Evolutionary conservation across 345 rosid genomes (phyloP), one percentile per base, ranked within the genome.

Genomic region (Gossypium herbaceum): DNA sequence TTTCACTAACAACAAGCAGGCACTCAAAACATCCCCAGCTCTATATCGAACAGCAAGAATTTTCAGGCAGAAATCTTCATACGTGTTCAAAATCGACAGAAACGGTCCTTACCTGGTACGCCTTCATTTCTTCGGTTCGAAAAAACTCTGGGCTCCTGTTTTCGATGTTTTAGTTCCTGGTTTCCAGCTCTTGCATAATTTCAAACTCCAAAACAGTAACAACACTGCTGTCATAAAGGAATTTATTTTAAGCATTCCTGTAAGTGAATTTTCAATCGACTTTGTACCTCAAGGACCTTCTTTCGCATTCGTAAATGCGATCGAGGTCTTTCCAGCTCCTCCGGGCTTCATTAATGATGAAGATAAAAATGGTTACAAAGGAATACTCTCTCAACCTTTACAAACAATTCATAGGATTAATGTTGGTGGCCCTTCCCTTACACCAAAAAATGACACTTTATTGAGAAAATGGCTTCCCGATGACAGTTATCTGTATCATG

Each of bases 301-400:
- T 22, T 71, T 91, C 0, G 86, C 96, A 2, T 75, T 87, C 62
- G 71, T 89, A 20, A 93, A 85, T 52, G 98, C 97, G 57, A 82
- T 91, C 1, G 97, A 89, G 77, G 86, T 82, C 60, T 88, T 93
- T 73, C 77, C 62, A 15, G 82, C 77, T 19, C 86, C 81, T 12
- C 66, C 73, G 4, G 63, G 76, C 48, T 77, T 86, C 58, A 73
- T 84, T 47, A 56, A 56, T 19, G 68, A 72, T 56, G n/a, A 39
- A 1, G 54, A 64, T 3, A 39, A 2, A 0, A 12, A 51, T 20
- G n/a, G 5, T 39, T 66, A 58, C 51, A 17, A 39, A 1, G 79
- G 73, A 4, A 9, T 77, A 15, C 81, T 66, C 45, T 78, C 78
- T 9, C 57, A 56, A 64, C 82, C 73, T 57, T 76, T 86, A n/a